These are phyloP conservation scores for Pezicula radicicola DNA, from an alignment of 2,329 filamentous ascomycete species.

Conservation along the genomic window DNA sequence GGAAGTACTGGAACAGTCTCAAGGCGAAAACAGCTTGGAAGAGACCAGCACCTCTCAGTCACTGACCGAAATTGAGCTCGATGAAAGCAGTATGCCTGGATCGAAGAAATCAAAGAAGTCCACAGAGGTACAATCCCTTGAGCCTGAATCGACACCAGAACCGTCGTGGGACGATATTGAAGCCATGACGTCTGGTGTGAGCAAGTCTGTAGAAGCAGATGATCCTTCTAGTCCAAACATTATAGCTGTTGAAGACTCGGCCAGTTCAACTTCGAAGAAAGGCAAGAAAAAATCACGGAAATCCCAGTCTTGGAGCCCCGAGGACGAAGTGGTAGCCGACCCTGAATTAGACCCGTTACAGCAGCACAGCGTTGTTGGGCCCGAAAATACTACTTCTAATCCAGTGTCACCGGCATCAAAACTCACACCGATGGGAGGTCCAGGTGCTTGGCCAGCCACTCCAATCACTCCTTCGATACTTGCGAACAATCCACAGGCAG, in stretches of 20 bases:
- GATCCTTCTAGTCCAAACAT: no score
- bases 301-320: neutral
- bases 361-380: neutral
- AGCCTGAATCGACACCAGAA: neutral
- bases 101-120: neutral
- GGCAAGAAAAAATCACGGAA: slow-evolving; percentile 4
- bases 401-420: slow-evolving; percentile 4
- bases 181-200: neutral
- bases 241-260: neutral
- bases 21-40: no score
- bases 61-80: no score
- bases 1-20: no score
- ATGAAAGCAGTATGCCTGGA: neutral
- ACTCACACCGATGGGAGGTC: slow-evolving; percentile 17
- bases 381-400: neutral
- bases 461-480: slow-evolving; percentile 11
- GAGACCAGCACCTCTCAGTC: no score
- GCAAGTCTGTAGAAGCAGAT: neutral
- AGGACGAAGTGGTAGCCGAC: neutral
- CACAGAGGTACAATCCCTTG: neutral
- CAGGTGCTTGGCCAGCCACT: slow-evolving; percentile 17
- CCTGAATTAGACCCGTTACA: no score
- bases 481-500: slow-evolving; percentile 3
- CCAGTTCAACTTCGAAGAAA: slow-evolving; percentile 1
- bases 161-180: neutral